phyloP scores from a whole-genome alignment of 805 yeast genomes.

The Peterozyma toletana region DNA sequence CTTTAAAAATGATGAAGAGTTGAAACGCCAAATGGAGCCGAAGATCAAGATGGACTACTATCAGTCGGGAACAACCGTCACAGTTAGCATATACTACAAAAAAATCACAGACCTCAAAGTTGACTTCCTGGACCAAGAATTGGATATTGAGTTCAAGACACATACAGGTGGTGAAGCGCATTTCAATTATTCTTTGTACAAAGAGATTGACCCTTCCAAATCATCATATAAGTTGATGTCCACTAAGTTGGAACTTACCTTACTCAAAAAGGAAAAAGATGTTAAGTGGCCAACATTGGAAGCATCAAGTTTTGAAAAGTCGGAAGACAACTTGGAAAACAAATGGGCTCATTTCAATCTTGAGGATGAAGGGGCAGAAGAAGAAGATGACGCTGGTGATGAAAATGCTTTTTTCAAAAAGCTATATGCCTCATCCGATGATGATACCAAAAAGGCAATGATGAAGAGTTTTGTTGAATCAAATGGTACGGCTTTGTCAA shows the following conservation, averaged over 20 bases:
- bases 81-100: slow-evolving; percentile 66
- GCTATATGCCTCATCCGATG: slow-evolving; percentile 74
- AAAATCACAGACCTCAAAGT: slow-evolving; percentile 44
- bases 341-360: slow-evolving; percentile 61
- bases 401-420: slow-evolving; percentile 68
- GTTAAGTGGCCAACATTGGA: slow-evolving; percentile 53
- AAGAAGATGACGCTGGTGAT: slow-evolving; percentile 35
- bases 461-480: slow-evolving; percentile 93
- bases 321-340: slow-evolving; percentile 19
- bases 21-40: slow-evolving; percentile 11
- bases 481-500: slow-evolving; percentile 87
- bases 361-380: slow-evolving; percentile 36
- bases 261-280: slow-evolving; percentile 35
- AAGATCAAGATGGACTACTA: slow-evolving; percentile 60
- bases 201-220: slow-evolving; percentile 36
- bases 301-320: slow-evolving; percentile 11
- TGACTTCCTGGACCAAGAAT: slow-evolving; percentile 25
- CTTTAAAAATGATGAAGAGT: no score
- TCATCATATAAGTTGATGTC: slow-evolving; percentile 47
- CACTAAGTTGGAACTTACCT: slow-evolving; percentile 68
- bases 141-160: slow-evolving; percentile 40
- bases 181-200: slow-evolving; percentile 46
- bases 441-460: slow-evolving; percentile 89
- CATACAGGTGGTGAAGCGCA: slow-evolving; percentile 35
- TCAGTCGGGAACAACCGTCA: slow-evolving; percentile 52